Base-by-base conservation (phyloP, 805 yeast genomes). In the Candida dajiaensis region DNA sequence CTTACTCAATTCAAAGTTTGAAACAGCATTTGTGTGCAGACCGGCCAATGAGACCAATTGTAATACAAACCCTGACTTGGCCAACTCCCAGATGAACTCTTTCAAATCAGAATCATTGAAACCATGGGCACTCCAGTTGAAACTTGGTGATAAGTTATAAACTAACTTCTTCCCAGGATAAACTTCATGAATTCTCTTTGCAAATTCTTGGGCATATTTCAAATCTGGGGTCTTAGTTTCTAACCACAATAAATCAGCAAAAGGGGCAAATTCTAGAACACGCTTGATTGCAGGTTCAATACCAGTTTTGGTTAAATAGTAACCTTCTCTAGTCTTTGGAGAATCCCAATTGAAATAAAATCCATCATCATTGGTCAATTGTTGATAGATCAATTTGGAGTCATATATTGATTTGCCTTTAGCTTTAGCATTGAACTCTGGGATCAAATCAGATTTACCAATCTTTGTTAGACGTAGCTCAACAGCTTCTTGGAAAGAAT, bases 21-120 rank as follows among this genome's bases (percentile, higher is more conserved):
- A 68, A 41, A 74, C 59, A 1, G 79, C 84, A 54, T 72, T 71
- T 40, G 72, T 63, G 55, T 80, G 85, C 20, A 78, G 56, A 0
- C 85, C 85, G 1, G 84, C 84, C 25, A 80, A 62, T 8, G 83
- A 78, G 16, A 80, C 77, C 37, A 81, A 67, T 61, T 80, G 85
- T 37, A 80, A 56, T 3, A 77, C 78, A 54, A 77, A 80, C 4
- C 85, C 85, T 40, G 70, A 60, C 56, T 77, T 70, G 22, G 78
- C 84, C 40, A 80, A 62, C 50, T 76, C 80, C 66, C 72, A 70
- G 12, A 77, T 75, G 52, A 79, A 77, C 35, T 67, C 66, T 48
- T 71, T 62, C 42, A 81, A 66, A 44, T 73, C 73, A 16, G 64
- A 51, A 13, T 71, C 74, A 16, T 67, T 56, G 59, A 75, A 80